These are phyloP conservation scores for Umbelopsis vinacea DNA, from an alignment of 192 early-diverging fungal genomes.

Conservation along the genomic window DNA sequence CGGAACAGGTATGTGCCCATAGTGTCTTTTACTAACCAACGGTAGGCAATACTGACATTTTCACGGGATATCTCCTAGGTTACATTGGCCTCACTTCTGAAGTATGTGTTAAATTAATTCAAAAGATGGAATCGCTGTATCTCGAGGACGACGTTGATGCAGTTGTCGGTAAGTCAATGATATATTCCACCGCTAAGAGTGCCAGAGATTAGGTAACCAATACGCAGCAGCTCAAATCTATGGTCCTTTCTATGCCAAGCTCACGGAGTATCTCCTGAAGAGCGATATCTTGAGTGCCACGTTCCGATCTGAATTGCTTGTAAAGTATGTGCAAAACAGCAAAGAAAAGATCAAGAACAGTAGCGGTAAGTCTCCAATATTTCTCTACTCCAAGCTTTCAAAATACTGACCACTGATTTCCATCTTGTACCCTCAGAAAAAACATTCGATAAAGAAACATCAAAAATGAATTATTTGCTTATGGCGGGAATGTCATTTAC, in stretches of 20 bases:
- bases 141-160: not conserved
- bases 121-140: not conserved
- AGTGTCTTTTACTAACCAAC: not conserved
- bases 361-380: not conserved
- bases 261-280: not conserved
- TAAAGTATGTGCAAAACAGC: not conserved
- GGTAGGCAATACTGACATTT: not conserved
- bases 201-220: no score
- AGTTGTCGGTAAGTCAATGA: not conserved
- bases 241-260: not conserved
- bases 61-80: not conserved
- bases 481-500: conserved; percentile 4
- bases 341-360: not conserved
- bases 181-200: no score
- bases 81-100: not conserved
- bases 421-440: not conserved
- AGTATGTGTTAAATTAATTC: not conserved
- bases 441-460: not conserved
- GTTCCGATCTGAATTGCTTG: not conserved
- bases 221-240: not conserved
- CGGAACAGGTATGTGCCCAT: not conserved
- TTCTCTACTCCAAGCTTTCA: no score
- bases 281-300: not conserved
- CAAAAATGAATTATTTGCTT: conserved; percentile 5
- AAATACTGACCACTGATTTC: no score